Conservation (phyloP, 108 stramenopile genomes). For the Fistulifera solaris region DNA sequence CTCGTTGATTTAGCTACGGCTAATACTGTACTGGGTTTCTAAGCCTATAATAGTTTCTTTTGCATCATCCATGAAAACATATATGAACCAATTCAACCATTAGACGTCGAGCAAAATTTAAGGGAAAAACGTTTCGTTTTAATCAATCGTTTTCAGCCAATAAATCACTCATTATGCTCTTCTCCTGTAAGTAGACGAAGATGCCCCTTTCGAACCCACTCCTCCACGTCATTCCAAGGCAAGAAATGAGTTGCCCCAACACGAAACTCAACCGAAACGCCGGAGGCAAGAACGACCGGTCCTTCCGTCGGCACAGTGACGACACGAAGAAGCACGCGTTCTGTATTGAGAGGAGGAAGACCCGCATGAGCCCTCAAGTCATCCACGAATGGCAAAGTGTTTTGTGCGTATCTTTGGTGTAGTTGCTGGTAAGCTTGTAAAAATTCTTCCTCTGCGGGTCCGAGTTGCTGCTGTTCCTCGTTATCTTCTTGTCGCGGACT, state of each 20-base stretch:
- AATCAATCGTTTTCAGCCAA: too few relatives aligned
- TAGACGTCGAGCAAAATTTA: too few relatives aligned
- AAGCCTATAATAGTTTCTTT: too few relatives aligned
- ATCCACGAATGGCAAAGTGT: constrained; percentile 40
- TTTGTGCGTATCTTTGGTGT: constrained; percentile 10
- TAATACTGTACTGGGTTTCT: too few relatives aligned
- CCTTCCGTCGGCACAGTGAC: constrained; percentile 21
- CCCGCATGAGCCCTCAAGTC: constrained; percentile 49
- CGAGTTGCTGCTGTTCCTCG: not conserved
- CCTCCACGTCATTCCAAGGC: constrained; percentile 80
- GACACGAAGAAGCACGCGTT: constrained; percentile 78
- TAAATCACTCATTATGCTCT: constrained; percentile 18
- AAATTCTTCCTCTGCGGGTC: constrained; percentile 24
- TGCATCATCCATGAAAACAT: too few relatives aligned
- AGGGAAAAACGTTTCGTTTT: too few relatives aligned
- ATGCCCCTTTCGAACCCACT: constrained; percentile 72
- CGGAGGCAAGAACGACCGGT: constrained; percentile 57
- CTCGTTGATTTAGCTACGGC: too few relatives aligned
- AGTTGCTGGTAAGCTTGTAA: constrained; percentile 15
- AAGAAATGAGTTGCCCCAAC: constrained; percentile 79
- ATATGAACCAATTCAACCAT: too few relatives aligned
- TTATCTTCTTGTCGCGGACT: not conserved
- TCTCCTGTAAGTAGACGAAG: constrained; percentile 75
- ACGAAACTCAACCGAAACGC: constrained; percentile 65
- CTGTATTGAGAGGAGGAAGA: constrained; percentile 57